Conservation (phyloP, 2,329 filamentous ascomycete genomes). For the Pseudocercospora musae region DNA sequence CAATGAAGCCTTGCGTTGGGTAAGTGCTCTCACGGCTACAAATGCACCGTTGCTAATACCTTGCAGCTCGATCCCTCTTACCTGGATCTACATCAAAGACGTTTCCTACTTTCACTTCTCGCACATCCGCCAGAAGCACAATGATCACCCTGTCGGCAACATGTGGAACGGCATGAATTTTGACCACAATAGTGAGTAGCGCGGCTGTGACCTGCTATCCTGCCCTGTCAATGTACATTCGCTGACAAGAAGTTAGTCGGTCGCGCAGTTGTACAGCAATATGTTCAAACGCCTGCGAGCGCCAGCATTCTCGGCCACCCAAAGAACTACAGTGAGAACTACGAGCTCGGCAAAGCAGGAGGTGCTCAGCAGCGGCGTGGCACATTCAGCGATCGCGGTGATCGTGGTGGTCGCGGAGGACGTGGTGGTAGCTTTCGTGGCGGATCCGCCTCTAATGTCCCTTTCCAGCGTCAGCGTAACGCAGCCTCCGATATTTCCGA, state of each 20-base stretch:
- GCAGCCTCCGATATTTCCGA: not conserved
- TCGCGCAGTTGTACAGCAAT: conserved; percentile 29
- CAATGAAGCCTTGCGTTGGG: conserved; percentile 11
- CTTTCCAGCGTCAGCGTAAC: conserved; percentile 1
- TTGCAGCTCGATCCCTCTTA: conserved; percentile 28
- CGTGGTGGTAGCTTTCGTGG: conserved; percentile 8
- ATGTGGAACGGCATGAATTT: conserved; percentile 37
- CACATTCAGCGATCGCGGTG: conserved; percentile 7
- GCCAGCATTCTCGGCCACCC: conserved; percentile 23
- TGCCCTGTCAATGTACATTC: not conserved
- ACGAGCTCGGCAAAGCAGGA: not conserved
- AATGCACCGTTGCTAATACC: conserved; percentile 7
- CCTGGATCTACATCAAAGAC: conserved; percentile 32
- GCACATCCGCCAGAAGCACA: conserved; percentile 25
- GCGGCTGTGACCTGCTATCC: not conserved
- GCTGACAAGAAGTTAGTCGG: conserved; percentile 12
- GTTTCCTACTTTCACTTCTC: conserved; percentile 28
- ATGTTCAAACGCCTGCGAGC: conserved; percentile 22
- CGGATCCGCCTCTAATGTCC: conserved; percentile 2
- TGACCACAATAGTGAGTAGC: conserved; percentile 12
- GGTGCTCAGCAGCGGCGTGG: conserved; percentile 4
- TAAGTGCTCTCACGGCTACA: conserved; percentile 15
- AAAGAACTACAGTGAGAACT: conserved; percentile 18
- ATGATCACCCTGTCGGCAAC: conserved; percentile 27
- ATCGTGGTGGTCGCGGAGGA: conserved; percentile 14